phyloP scores from a whole-genome alignment of 768 basidiomycete species.

The Rhizopogon salebrosus region DNA sequence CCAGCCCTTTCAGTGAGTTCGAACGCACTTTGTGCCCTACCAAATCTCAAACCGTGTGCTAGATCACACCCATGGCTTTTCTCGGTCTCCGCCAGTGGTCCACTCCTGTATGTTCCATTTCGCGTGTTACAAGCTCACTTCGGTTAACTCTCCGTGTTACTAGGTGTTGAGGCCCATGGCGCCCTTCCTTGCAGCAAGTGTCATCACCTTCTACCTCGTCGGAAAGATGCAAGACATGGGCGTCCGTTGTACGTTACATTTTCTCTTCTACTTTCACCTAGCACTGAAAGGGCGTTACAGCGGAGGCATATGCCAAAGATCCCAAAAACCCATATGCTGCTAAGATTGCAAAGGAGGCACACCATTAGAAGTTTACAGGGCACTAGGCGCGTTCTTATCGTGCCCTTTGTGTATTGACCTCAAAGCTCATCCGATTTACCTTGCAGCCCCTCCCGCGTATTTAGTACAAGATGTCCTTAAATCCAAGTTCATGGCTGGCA shows the following conservation, averaged over 20 bases:
- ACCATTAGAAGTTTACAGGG: slow-evolving; percentile 24
- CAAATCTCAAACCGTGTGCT: not conserved
- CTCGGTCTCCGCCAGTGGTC: slow-evolving; percentile 79
- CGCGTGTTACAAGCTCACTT: not conserved
- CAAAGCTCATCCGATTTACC: not conserved
- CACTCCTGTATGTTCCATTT: slow-evolving; percentile 53
- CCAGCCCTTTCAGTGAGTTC: not conserved
- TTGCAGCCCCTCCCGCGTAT: not conserved
- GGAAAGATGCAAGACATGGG: slow-evolving; percentile 61
- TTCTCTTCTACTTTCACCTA: not conserved
- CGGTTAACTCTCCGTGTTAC: not conserved
- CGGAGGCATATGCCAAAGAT: slow-evolving; percentile 65
- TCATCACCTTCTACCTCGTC: slow-evolving; percentile 63
- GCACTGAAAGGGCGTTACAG: slow-evolving; percentile 29
- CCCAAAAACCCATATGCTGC: slow-evolving; percentile 81
- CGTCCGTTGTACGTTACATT: slow-evolving; percentile 58
- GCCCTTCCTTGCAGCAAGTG: slow-evolving; percentile 70
- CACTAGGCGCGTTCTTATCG: not conserved
- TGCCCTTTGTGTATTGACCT: not conserved
- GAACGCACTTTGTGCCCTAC: not conserved
- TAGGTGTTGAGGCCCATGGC: slow-evolving; percentile 73
- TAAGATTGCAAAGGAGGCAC: slow-evolving; percentile 63
- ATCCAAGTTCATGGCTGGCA: not conserved
- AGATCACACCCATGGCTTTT: slow-evolving; percentile 52
- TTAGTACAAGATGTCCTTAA: not conserved